phyloP scores from a whole-genome alignment of 305 asterid genomes.

The Fraxinus latifolia region DNA sequence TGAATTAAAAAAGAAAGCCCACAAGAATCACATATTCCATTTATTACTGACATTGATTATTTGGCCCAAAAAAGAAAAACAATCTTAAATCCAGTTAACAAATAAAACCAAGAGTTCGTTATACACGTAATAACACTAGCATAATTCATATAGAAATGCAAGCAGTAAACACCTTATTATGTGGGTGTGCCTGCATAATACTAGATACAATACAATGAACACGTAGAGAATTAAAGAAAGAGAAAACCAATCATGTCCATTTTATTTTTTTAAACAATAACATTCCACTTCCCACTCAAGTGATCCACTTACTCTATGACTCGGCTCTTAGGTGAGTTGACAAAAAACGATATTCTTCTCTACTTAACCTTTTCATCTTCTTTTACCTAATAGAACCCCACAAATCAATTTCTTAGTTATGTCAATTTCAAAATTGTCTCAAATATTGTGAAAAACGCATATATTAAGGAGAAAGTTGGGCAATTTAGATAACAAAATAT shows the following conservation, averaged over 20 bases:
- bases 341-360: neutral
- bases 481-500: neutral
- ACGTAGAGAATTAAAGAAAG: neutral
- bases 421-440: neutral
- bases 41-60: neutral
- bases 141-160: neutral
- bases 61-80: neutral
- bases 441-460: neutral
- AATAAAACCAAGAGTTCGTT: neutral
- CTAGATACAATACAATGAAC: neutral
- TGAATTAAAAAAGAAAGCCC: neutral
- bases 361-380: neutral
- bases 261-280: neutral
- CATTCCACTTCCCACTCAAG: neutral
- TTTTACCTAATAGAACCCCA: neutral
- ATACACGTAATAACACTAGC: neutral
- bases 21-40: neutral
- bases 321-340: neutral
- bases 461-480: neutral
- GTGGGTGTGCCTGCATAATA: neutral
- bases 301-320: neutral
- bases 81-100: neutral
- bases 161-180: neutral
- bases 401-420: neutral
- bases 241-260: neutral